Conservation (phyloP, 2,329 filamentous ascomycete genomes). For the Cordyceps cicadae region DNA sequence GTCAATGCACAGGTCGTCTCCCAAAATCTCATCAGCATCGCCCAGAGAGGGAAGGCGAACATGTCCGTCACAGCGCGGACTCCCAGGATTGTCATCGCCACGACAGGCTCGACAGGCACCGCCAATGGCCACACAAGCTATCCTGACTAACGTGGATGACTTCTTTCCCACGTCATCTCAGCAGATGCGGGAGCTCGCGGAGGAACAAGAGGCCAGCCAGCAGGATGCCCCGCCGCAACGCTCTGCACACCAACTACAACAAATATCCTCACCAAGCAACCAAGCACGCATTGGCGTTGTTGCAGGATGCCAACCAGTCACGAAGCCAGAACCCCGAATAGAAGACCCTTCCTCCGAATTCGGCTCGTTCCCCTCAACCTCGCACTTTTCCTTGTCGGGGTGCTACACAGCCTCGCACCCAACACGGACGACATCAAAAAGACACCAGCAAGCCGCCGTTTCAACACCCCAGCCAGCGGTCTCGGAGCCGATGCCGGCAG, state of each 20-base stretch:
- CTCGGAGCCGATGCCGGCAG: not conserved
- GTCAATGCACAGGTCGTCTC: not conserved
- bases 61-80: not conserved
- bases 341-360: not conserved
- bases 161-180: conserved; percentile 51
- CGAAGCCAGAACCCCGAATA: not conserved
- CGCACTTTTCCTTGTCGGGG: not conserved
- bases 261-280: too few species aligned
- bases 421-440: not conserved
- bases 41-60: not conserved
- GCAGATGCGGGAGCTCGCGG: conserved; percentile 44
- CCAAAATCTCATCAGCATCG: not conserved
- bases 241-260: not conserved
- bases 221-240: too few species aligned
- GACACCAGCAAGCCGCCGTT: not conserved
- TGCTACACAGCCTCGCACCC: not conserved
- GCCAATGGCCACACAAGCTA: conserved; percentile 42
- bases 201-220: conserved; percentile 18
- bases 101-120: conserved; percentile 18
- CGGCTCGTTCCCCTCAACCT: conserved; percentile 5
- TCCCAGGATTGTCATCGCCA: conserved; percentile 3
- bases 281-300: not conserved
- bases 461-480: not conserved
- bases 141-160: conserved; percentile 44
- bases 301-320: not conserved